Percentiles rank a stretch among this genome's conserved stretches.
Evolutionary conservation across 768 basidiomycete species (phyloP).

Genomic region (Gyrodon lividus): DNA sequence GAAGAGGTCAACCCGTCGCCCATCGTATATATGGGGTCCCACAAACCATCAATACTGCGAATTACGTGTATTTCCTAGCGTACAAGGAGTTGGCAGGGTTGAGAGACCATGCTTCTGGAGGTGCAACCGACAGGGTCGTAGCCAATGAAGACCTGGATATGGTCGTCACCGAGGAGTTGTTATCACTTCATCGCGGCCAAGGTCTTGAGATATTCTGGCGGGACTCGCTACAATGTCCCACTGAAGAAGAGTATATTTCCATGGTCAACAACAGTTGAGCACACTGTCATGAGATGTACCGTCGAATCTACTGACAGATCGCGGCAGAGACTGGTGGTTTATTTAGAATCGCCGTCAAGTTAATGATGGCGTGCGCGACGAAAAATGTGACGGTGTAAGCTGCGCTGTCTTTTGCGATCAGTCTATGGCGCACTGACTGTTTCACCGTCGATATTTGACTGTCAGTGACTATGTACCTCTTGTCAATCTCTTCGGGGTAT

Average conservation of each 20-base stretch:
- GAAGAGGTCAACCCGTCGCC: constrained; percentile 82
- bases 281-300: constrained; percentile 59
- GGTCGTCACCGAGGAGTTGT: constrained; percentile 50
- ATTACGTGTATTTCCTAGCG: constrained; percentile 95
- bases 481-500: constrained; percentile 92
- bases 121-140: constrained; percentile 27
- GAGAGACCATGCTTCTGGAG: constrained; percentile 6
- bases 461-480: constrained; percentile 85
- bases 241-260: constrained; percentile 88
- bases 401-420: not conserved
- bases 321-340: constrained; percentile 88
- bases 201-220: constrained; percentile 95
- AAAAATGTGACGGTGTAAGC: constrained; percentile 58
- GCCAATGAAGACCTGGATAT: constrained; percentile 76
- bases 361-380: constrained; percentile 91
- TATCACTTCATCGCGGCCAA: constrained; percentile 92
- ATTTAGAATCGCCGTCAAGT: constrained; percentile 86
- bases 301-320: constrained; percentile 8
- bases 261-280: constrained; percentile 95
- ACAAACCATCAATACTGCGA: constrained; percentile 96
- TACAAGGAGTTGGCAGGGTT: constrained; percentile 65
- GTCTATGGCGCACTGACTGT: not conserved
- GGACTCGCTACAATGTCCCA: constrained; percentile 86
- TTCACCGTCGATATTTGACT: not conserved
- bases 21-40: constrained; percentile 97